Evolutionary conservation across 2,329 filamentous ascomycete species (phyloP), one percentile per base, ranked within the genome.

Genomic region (Pleomassaria siparia): DNA sequence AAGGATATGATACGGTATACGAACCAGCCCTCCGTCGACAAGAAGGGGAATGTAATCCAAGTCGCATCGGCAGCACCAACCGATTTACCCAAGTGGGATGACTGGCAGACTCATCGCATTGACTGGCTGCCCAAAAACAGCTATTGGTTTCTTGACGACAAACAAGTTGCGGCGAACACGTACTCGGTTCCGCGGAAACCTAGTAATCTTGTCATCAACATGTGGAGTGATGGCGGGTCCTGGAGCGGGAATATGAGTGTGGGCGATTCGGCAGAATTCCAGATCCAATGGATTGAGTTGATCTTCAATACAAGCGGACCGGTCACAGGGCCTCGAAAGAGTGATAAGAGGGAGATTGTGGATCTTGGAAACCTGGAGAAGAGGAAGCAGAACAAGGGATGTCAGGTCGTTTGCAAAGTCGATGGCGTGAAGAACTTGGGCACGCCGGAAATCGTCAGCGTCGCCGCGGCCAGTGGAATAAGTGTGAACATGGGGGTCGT

Each of bases 251-350:
- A 80, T 43, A 84, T 86, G 83, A 74, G 63, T 4, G 60, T 74
- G 4, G 71, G 73, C 3, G 72, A 69, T 10, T 72, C 73, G 36
- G 81, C 82, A 0, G 77, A 75, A 51, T 70, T 85, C 57, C 79
- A 85, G 58, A 74, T 86, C 15, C 78, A 83, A 69, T 85, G 81
- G 82, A 77, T 85, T 36, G 80, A 85, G 58, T 74, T 85, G 66
- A 73, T 81, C 18, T 85, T 79, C 46, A 74, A 74, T 43, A 72
- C 69, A 2, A 66, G 59, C 42, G 70, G 69, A 18, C 58, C 64
- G 4, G 65, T 68, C 2, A 49, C 52, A 7, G 69, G 68, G 11
- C 47, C 51, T 1, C 30, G 49, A 16, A 13, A 44, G 6, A 44
- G 57, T 6, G 46, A 58, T 8, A 66, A 64, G 48, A 46, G 64